Base-by-base conservation (phyloP, 2,329 filamentous ascomycete species). In the Ustulina deusta region DNA sequence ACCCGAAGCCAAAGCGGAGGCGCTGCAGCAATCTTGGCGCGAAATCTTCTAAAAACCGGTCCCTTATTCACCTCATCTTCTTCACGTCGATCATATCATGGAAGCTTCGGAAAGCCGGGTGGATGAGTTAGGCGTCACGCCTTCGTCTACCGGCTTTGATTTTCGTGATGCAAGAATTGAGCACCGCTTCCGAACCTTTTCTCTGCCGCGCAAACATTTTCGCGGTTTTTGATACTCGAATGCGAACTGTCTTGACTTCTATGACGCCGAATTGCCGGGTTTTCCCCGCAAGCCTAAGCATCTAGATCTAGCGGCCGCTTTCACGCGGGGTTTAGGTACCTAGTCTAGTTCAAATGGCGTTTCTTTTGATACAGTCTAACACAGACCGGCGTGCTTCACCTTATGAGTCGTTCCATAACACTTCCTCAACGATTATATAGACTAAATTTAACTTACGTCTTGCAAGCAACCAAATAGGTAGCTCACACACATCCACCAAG, bases 231-330 rank as follows among this genome's bases (percentile, higher is more conserved):
- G 58, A 20, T 48, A 59, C 11, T 54, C 36, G 52, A 52, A 51
- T 48, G n/a, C 15, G 6, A 38, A 48, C 36, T 17, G 34, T 29
- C 36, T 48, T 15, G 10, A 61, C 29, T 25, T 4, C 27, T 51
- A 61, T 48, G 63, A 74, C 66, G 6, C 74, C 76, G 76, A 77
- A 71, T 71, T 77, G 55, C 76, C 76, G 76, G 74, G 20, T 70
- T 77, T 72, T 76, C 75, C 71, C 76, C 76, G 76, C 71, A 65
- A 49, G 68, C 54, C 61, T 25, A 46, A 46, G 42, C 20, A 11
- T 46, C 42, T 46, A 52, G 17, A n/a, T 44, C 7, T 59, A 63
- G 40, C 52, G 46, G 61, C 66, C 42, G 66, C 58, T 60, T 59
- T 65, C 69, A 71, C 69, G 69, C 69, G 66, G 71, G 69, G 64